These are phyloP conservation scores for Neolentinus lepideus DNA, from an alignment of 1,284 basidiomycete genomes.

Conservation along the genomic window DNA sequence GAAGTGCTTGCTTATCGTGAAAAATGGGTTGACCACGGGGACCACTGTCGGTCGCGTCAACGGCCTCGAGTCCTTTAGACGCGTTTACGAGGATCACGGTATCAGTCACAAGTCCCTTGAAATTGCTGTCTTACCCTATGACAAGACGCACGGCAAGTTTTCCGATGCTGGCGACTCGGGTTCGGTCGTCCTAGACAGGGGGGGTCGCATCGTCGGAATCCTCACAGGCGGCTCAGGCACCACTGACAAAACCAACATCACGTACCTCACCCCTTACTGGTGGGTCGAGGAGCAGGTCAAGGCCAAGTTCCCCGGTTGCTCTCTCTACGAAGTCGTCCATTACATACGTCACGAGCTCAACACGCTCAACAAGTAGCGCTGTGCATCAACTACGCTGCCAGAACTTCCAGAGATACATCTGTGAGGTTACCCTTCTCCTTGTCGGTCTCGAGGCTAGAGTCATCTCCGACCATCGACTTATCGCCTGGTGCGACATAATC, in stretches of 20 bases:
- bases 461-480: neutral
- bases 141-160: conserved; percentile 13
- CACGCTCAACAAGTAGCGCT: neutral
- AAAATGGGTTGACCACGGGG: conserved; percentile 21
- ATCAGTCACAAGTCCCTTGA: conserved; percentile 13
- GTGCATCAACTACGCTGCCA: neutral
- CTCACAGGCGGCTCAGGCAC: conserved; percentile 19
- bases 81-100: conserved; percentile 12
- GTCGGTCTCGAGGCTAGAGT: neutral
- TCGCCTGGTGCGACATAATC: neutral
- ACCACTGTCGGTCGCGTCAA: conserved; percentile 21
- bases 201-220: conserved; percentile 18
- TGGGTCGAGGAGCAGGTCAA: conserved; percentile 18
- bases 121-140: conserved; percentile 16
- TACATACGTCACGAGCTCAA: neutral
- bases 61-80: conserved; percentile 20
- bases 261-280: conserved; percentile 22
- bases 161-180: conserved; percentile 12
- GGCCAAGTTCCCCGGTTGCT: conserved; percentile 14
- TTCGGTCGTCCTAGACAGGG: conserved; percentile 17
- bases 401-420: neutral
- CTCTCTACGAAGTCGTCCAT: conserved; percentile 11
- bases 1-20: conserved; percentile 18
- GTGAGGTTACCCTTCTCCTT: neutral
- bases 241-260: conserved; percentile 12